Evolutionary conservation across 23 red algal species (phyloP).

Genomic region (Chondrus crispus): DNA sequence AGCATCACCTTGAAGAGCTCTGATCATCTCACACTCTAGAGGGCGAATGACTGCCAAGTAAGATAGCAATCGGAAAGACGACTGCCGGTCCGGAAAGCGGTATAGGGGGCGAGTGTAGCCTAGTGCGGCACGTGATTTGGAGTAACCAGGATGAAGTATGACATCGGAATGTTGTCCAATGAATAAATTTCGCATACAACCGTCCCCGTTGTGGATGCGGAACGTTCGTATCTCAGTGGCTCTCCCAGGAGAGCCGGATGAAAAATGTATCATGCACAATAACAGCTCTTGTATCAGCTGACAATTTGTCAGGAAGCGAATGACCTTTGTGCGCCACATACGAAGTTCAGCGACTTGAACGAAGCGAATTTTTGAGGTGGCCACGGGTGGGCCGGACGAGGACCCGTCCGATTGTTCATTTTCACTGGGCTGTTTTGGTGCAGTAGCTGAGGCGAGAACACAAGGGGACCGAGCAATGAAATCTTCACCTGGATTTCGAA

Average conservation of each 20-base stretch:
- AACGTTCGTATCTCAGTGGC: neutral
- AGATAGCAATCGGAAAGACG: neutral
- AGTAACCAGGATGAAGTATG: neutral
- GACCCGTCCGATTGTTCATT: no score
- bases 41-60: neutral
- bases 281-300: neutral
- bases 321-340: no score
- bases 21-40: neutral
- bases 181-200: neutral
- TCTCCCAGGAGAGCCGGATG: neutral
- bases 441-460: no score
- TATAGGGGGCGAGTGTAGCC: neutral
- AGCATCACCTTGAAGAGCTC: neutral
- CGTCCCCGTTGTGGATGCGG: neutral
- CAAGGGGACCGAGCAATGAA: no score
- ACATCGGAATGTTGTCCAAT: neutral
- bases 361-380: no score
- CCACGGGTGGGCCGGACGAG: no score
- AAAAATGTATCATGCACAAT: neutral
- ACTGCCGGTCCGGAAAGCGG: neutral
- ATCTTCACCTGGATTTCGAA: no score
- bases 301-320: neutral
- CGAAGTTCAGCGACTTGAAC: no score
- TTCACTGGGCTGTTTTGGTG: no score
- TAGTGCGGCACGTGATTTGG: no score